phyloP scores from a whole-genome alignment of 2,329 filamentous ascomycete species.

The Apiospora aurea region DNA sequence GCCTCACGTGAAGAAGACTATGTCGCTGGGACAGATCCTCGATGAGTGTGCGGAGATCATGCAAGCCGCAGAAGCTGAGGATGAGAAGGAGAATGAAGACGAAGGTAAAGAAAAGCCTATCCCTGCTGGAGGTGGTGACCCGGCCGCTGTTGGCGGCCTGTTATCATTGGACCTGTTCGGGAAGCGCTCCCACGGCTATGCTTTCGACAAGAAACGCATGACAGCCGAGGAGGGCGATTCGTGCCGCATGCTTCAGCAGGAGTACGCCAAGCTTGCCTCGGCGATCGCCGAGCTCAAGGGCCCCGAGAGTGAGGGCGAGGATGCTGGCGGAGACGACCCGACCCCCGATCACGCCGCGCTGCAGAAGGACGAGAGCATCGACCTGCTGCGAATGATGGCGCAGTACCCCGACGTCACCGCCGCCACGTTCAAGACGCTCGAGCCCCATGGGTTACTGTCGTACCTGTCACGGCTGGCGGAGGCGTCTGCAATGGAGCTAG shows the following conservation, averaged over 20 bases:
- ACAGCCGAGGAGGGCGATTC: slow-evolving; percentile 86
- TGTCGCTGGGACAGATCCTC: slow-evolving; percentile 24
- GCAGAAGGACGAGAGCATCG: slow-evolving; percentile 42
- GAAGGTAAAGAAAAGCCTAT: neutral
- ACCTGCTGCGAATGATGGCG: slow-evolving; percentile 64
- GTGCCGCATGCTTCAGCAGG: slow-evolving; percentile 85
- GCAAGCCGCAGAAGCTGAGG: neutral
- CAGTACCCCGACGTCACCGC: slow-evolving; percentile 70
- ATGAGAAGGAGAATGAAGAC: neutral
- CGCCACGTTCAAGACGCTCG: slow-evolving; percentile 68
- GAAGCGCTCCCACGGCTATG: slow-evolving; percentile 55
- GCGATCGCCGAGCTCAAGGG: slow-evolving; percentile 66
- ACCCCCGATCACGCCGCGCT: slow-evolving; percentile 57
- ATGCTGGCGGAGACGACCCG: slow-evolving; percentile 47
- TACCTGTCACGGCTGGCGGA: slow-evolving; percentile 52
- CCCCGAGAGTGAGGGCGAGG: slow-evolving; percentile 59
- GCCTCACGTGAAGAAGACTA: slow-evolving; percentile 58
- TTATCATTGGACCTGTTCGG: slow-evolving; percentile 51
- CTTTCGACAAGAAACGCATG: slow-evolving; percentile 83
- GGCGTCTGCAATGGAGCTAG: neutral
- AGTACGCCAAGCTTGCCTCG: slow-evolving; percentile 74
- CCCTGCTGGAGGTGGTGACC: neutral
- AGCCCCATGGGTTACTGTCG: slow-evolving; percentile 68
- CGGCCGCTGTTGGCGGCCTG: slow-evolving; percentile 28
- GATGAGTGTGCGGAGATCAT: slow-evolving; percentile 16